phyloP scores from a whole-genome alignment of 495 filamentous ascomycete species.

The Lepraria neglecta region DNA sequence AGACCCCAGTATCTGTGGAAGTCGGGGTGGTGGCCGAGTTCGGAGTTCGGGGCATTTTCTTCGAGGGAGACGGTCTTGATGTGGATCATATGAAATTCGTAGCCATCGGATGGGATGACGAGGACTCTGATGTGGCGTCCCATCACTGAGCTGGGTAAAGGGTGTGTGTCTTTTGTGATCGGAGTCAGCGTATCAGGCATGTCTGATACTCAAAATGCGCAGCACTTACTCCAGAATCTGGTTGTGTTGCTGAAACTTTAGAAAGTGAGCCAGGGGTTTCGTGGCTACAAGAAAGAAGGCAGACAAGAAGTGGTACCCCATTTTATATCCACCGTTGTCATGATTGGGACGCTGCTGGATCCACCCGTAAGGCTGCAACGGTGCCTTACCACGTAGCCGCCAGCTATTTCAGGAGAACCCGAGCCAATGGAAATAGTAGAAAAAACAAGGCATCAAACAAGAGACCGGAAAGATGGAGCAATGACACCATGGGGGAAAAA shows the following conservation, averaged over 20 bases:
- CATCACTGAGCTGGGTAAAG: neutral
- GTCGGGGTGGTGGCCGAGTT: conserved; percentile 2
- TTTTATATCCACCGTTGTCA: neutral
- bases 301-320: too few species aligned
- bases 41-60: neutral
- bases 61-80: neutral
- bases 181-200: neutral
- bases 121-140: conserved; percentile 7
- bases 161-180: neutral
- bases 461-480: neutral
- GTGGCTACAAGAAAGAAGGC: neutral
- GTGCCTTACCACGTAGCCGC: conserved; percentile 4
- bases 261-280: too few species aligned
- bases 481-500: neutral
- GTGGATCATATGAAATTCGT: neutral
- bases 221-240: neutral
- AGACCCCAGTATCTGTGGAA: conserved; percentile 11
- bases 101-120: conserved; percentile 12
- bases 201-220: neutral
- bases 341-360: neutral
- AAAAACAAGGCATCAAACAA: neutral
- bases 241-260: too few species aligned
- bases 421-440: neutral
- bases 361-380: conserved; percentile 8
- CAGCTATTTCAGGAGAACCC: neutral